Evolutionary conservation across 2,329 filamentous ascomycete genomes (phyloP).

Genomic region (Helicocarpus griseus): DNA sequence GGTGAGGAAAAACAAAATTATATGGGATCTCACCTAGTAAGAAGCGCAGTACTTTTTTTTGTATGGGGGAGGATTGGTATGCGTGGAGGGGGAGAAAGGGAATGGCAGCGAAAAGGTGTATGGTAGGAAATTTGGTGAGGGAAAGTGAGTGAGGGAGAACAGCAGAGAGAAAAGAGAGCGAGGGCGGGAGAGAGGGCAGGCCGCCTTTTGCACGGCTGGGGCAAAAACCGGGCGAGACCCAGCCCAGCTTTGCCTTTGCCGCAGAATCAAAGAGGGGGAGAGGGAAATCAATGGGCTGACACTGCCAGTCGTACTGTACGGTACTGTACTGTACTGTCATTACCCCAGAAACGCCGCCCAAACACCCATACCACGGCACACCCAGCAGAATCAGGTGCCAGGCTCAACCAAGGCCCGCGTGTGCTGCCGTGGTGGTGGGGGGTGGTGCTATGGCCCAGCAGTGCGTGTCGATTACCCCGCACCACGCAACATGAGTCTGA

Average conservation of each 20-base stretch:
- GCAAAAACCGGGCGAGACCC: conserved; percentile 2
- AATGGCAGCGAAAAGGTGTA: conserved; percentile 24
- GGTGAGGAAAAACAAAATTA: conserved; percentile 16
- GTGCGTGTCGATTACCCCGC: background rate
- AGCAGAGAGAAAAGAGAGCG: conserved; percentile 23
- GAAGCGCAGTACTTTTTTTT: conserved; percentile 29
- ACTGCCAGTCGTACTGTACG: background rate
- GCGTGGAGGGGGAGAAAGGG: conserved; percentile 20
- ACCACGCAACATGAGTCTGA: background rate
- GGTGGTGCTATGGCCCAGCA: background rate
- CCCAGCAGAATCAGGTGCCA: background rate
- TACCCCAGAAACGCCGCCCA: too few relatives aligned
- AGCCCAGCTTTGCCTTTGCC: too few relatives aligned
- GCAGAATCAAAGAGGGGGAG: background rate
- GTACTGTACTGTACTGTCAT: too few relatives aligned
- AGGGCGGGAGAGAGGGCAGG: conserved; percentile 18
- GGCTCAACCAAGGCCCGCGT: too few relatives aligned
- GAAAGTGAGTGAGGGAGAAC: conserved; percentile 25
- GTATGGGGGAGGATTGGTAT: conserved; percentile 22
- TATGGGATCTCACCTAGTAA: conserved; percentile 27
- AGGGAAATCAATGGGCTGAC: background rate
- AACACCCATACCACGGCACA: background rate
- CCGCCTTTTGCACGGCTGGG: conserved; percentile 10
- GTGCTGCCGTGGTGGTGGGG: background rate
- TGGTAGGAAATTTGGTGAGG: conserved; percentile 22